These are phyloP conservation scores for Candida jianshihensis DNA, from an alignment of 805 yeast genomes.

Conservation along the genomic window DNA sequence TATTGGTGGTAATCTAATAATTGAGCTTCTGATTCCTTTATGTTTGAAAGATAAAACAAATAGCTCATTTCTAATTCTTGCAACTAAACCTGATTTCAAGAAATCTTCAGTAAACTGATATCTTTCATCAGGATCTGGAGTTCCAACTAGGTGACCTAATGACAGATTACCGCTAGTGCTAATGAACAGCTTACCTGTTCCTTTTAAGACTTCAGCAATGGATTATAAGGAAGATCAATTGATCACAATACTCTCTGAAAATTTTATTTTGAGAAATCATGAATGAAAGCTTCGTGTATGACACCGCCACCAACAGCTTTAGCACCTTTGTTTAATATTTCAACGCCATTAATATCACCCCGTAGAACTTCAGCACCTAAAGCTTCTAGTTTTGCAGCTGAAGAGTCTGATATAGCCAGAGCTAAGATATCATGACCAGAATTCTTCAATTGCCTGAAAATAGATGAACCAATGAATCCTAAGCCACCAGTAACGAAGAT, in stretches of 20 bases:
- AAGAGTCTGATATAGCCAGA: conserved; percentile 26
- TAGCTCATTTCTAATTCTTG: background rate
- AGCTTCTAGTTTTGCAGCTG: conserved; percentile 21
- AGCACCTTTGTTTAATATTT: conserved; percentile 23
- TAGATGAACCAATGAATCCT: conserved; percentile 26
- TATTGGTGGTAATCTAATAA: conserved; percentile 27
- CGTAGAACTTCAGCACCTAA: conserved; percentile 22
- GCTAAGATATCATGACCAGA: conserved; percentile 25
- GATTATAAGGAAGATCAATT: conserved; percentile 24
- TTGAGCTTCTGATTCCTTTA: conserved; percentile 19
- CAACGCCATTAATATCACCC: conserved; percentile 26
- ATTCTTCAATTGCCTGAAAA: conserved; percentile 16
- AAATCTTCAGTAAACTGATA: conserved; percentile 5
- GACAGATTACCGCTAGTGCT: conserved; percentile 15
- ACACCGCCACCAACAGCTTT: conserved; percentile 28
- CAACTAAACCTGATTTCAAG: background rate
- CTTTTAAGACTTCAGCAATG: conserved; percentile 17
- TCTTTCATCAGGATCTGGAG: background rate
- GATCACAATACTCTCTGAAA: conserved; percentile 10
- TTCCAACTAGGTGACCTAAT: conserved; percentile 3
- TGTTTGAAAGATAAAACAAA: conserved; percentile 10
- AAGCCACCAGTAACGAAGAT: conserved; percentile 32
- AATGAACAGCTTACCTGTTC: conserved; percentile 23
- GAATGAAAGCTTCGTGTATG: conserved; percentile 30
- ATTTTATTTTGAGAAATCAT: conserved; percentile 24